Percentiles rank a stretch among this genome's conserved stretches.
phyloP scores from a whole-genome alignment of 2,329 filamentous ascomycete species.

The Penicillium sumatraense region DNA sequence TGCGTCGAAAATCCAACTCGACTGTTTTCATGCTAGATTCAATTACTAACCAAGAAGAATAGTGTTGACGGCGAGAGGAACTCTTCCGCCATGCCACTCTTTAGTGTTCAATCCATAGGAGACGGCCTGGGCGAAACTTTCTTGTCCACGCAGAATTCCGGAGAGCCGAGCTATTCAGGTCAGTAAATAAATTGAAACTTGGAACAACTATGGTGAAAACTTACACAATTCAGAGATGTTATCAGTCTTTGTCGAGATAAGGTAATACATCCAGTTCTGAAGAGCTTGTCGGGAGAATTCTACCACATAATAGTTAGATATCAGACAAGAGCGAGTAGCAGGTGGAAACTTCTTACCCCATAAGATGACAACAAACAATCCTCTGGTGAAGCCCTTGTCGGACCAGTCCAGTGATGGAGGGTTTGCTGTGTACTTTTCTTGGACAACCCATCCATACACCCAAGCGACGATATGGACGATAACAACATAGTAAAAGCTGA shows the following conservation, averaged over 20 bases:
- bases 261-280: constrained; percentile 63
- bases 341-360: constrained; percentile 41
- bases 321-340: background rate
- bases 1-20: background rate
- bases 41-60: constrained; percentile 34
- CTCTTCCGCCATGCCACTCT: constrained; percentile 47
- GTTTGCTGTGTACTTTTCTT: constrained; percentile 54
- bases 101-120: constrained; percentile 50
- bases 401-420: constrained; percentile 49
- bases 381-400: constrained; percentile 51
- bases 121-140: constrained; percentile 51
- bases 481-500: constrained; percentile 53
- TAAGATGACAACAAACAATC: constrained; percentile 54
- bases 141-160: constrained; percentile 51
- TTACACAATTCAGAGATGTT: constrained; percentile 56
- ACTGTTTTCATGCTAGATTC: background rate
- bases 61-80: constrained; percentile 49
- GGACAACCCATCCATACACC: constrained; percentile 59
- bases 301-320: constrained; percentile 8
- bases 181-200: constrained; percentile 2
- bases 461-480: constrained; percentile 53
- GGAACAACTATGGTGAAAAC: background rate
- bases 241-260: constrained; percentile 60
- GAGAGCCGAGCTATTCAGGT: constrained; percentile 39
- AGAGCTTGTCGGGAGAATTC: constrained; percentile 56